phyloP scores from a whole-genome alignment of 1,139 yeast species.

The Starmera stellimalicola region DNA sequence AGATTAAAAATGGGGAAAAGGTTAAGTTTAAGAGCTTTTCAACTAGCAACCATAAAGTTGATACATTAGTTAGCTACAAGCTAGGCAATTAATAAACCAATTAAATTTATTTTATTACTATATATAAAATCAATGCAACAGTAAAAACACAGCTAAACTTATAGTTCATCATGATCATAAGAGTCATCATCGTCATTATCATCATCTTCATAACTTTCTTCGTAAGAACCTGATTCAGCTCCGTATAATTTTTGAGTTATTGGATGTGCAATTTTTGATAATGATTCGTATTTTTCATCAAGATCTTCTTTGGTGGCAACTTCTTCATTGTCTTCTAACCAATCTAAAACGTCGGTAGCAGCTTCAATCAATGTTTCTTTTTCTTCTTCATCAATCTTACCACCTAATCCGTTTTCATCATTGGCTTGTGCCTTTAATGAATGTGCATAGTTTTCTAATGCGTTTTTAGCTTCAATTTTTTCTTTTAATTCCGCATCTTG shows the following conservation, averaged over 20 bases:
- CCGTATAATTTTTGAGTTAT: conserved; percentile 87
- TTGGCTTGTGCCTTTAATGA: conserved; percentile 69
- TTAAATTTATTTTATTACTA: not conserved
- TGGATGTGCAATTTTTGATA: conserved; percentile 81
- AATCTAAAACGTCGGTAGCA: conserved; percentile 76
- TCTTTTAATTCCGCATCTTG: conserved; percentile 77
- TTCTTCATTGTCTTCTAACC: conserved; percentile 77
- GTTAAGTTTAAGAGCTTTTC: conserved; percentile 65
- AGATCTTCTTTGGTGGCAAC: conserved; percentile 87
- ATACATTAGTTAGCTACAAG: conserved; percentile 69
- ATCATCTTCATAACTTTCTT: conserved; percentile 44
- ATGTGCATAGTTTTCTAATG: conserved; percentile 83
- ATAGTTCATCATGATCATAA: conserved; percentile 53
- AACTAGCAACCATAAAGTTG: conserved; percentile 64
- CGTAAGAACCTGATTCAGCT: conserved; percentile 41
- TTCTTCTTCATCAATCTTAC: conserved; percentile 82
- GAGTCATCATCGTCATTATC: conserved; percentile 54
- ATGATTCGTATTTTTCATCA: conserved; percentile 85
- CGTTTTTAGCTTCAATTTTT: conserved; percentile 81
- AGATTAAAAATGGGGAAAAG: conserved; percentile 44
- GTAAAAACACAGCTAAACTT: conserved; percentile 12
- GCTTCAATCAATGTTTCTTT: conserved; percentile 87
- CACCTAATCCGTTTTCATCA: conserved; percentile 52
- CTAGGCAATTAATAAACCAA: conserved; percentile 12
- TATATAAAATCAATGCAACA: not conserved